Evolutionary conservation across 129 eudicot genomes (phyloP).

Genomic region (Tanacetum coccineum): DNA sequence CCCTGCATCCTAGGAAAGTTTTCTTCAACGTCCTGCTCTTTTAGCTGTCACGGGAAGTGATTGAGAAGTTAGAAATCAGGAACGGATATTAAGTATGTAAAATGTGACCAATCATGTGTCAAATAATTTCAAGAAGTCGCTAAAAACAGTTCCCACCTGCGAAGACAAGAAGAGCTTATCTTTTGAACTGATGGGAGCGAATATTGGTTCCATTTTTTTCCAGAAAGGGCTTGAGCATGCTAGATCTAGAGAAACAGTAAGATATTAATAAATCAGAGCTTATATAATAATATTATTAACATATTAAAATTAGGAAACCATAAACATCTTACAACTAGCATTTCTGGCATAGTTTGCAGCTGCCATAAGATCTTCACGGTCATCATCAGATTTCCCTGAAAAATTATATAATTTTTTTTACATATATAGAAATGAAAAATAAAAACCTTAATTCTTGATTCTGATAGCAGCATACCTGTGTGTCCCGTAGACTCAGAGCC

Average conservation of each 20-base stretch:
- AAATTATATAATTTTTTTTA: slow-evolving; percentile 17
- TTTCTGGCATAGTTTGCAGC: slow-evolving; percentile 74
- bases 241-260: slow-evolving; percentile 44
- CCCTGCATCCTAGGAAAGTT: slow-evolving; percentile 36
- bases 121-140: neutral
- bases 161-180: slow-evolving; percentile 53
- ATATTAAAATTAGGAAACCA: neutral
- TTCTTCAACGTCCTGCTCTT: slow-evolving; percentile 50
- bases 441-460: neutral
- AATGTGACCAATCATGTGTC: slow-evolving; percentile 4
- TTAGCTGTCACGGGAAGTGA: slow-evolving; percentile 46
- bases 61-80: slow-evolving; percentile 5
- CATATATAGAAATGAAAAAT: neutral
- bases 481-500: slow-evolving; percentile 41
- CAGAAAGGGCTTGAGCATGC: slow-evolving; percentile 80
- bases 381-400: slow-evolving; percentile 63
- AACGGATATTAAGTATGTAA: neutral
- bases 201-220: slow-evolving; percentile 72
- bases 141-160: slow-evolving; percentile 52
- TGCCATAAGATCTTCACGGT: slow-evolving; percentile 71
- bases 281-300: neutral
- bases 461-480: slow-evolving; percentile 43
- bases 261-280: neutral
- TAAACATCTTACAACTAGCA: slow-evolving; percentile 52
- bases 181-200: slow-evolving; percentile 49